Evolutionary conservation across 129 eudicot genomes (phyloP), one percentile per base, ranked within the genome.

Genomic region (Helichrysum umbraculigerum): DNA sequence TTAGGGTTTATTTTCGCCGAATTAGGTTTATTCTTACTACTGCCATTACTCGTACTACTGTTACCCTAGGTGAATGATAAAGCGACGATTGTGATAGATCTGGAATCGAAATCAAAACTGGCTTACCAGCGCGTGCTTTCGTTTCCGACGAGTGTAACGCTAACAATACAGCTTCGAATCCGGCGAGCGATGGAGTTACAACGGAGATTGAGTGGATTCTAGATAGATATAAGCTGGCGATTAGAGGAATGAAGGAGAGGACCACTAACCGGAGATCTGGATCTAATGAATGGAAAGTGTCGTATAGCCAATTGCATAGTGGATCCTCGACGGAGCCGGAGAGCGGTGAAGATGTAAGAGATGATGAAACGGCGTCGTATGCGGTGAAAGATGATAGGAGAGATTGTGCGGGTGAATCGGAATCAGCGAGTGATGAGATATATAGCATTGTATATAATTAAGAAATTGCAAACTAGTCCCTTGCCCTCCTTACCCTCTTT

Each of bases 271-370:
- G 92, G 28, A 93, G 93, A 59, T 93, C 91, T 11, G 97, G 90
- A 63, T 93, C 95, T 17, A 91, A 83, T 21, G 97, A 87, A 44
- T 83, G 91, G 65, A 86, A 90, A 0, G 97, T 90, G 50, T 93
- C 98, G 79, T 93, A 93, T 2, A 93, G 96, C 98, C 98, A 88
- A 66, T 90, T 85, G 60, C 97, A 93, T 22, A 90, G 87, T 0
- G 89, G 83, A 73, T 93, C 98, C 17, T 83, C 87, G 54, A 89
- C 86, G 72, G 97, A 81, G 70, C 98, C 98, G 75, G 96, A 88
- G 52, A 42, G 11, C 12, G 90, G 83, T 70, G 86, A 58, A 79
- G 90, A 76, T 19, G 89, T 83, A n/a, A 86, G 78, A 57, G 90
- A 12, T 62, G 85, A 7, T 16, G 97, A 77, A 58, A 93, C 30